A percentile compares a stretch with the other conserved stretches of the same genome.
Conservation (phyloP, 257 asterid species). For the Solanum piurae region DNA sequence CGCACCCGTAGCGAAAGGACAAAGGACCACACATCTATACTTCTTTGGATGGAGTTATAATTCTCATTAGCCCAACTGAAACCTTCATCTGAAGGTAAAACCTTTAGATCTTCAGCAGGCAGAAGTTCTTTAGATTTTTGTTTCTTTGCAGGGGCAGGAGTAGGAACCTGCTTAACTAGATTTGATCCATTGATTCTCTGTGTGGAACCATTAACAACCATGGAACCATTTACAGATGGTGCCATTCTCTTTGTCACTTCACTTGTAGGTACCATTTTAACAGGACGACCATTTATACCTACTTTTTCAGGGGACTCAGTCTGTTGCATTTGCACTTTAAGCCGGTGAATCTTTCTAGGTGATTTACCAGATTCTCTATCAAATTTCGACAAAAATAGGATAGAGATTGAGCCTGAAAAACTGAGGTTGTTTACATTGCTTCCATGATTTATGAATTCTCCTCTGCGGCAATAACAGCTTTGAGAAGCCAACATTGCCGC, state of each 20-base stretch:
- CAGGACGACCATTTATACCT: slow-evolving; percentile 51
- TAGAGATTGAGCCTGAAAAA: slow-evolving; percentile 32
- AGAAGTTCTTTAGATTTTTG: slow-evolving; percentile 35
- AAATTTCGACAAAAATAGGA: slow-evolving; percentile 9
- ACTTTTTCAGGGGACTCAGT: slow-evolving; percentile 35
- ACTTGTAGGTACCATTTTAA: slow-evolving; percentile 63
- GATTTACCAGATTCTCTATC: slow-evolving; percentile 8
- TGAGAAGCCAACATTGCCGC: slow-evolving; percentile 62
- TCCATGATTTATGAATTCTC: slow-evolving; percentile 26
- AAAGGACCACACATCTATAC: slow-evolving; percentile 86
- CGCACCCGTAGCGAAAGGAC: slow-evolving; percentile 79
- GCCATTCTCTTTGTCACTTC: slow-evolving; percentile 32
- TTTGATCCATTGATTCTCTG: slow-evolving; percentile 26
- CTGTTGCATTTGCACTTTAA: slow-evolving; percentile 43
- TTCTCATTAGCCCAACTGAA: slow-evolving; percentile 96
- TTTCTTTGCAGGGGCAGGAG: slow-evolving; percentile 16
- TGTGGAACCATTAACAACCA: slow-evolving; percentile 25
- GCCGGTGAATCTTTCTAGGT: slow-evolving; percentile 14
- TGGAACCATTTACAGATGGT: slow-evolving; percentile 13
- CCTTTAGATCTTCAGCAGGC: slow-evolving; percentile 58
- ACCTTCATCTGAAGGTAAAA: slow-evolving; percentile 88
- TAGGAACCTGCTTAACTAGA: slow-evolving; percentile 38
- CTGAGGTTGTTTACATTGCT: slow-evolving; percentile 33
- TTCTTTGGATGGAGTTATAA: slow-evolving; percentile 73
- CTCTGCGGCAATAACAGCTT: slow-evolving; percentile 50